phyloP scores from a whole-genome alignment of 129 eudicot species.

The Solidago caesia region DNA sequence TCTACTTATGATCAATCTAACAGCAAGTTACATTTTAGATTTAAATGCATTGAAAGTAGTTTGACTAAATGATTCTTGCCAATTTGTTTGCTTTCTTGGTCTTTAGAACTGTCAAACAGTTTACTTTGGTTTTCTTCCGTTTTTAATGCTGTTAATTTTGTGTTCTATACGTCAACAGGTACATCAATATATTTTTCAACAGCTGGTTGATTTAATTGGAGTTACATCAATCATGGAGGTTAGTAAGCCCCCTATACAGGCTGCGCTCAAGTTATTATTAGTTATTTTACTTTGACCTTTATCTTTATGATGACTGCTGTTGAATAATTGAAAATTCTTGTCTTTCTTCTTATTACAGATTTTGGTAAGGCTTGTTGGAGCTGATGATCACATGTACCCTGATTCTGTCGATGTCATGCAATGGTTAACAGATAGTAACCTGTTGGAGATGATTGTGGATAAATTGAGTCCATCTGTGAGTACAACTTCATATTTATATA shows the following conservation, averaged over 20 bases:
- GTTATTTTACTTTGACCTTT: background rate
- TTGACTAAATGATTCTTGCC: background rate
- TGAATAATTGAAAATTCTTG: slow-evolving; percentile 20
- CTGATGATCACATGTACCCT: slow-evolving; percentile 85
- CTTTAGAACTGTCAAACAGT: background rate
- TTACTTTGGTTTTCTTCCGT: background rate
- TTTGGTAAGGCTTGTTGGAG: slow-evolving; percentile 82
- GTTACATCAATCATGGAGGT: slow-evolving; percentile 98
- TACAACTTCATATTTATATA: slow-evolving; percentile 10
- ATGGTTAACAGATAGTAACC: slow-evolving; percentile 85
- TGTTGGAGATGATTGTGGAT: slow-evolving; percentile 95
- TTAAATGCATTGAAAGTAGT: no score
- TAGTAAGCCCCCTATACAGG: slow-evolving; percentile 10
- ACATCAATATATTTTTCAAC: slow-evolving; percentile 73
- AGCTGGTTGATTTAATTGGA: slow-evolving; percentile 92
- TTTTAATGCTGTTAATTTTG: background rate
- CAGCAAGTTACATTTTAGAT: background rate
- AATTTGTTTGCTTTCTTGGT: background rate
- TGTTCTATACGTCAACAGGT: slow-evolving; percentile 40
- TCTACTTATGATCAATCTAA: background rate
- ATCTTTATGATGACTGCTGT: slow-evolving; percentile 22
- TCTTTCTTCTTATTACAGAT: slow-evolving; percentile 48
- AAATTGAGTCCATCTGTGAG: slow-evolving; percentile 84
- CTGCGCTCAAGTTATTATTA: slow-evolving; percentile 7
- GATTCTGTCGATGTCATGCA: slow-evolving; percentile 82